These are phyloP conservation scores for Sanguinoderma infundibulare DNA, from an alignment of 1,284 basidiomycete species.

Conservation along the genomic window DNA sequence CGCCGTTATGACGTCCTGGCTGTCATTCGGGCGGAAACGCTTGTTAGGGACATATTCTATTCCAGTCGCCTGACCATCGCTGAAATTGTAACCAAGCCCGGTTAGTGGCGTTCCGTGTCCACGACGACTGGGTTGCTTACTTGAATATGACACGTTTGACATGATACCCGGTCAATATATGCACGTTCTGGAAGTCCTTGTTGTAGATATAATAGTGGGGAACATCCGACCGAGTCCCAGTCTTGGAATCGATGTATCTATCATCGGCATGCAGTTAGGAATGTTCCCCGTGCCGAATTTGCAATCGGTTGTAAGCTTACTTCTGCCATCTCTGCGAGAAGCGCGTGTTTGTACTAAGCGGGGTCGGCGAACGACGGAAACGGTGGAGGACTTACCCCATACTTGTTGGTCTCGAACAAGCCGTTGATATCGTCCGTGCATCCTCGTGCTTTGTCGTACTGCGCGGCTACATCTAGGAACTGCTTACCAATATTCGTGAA, in stretches of 20 bases:
- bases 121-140: too few relatives aligned
- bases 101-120: too few relatives aligned
- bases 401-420: too few relatives aligned
- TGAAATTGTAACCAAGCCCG: too few relatives aligned
- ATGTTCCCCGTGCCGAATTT: too few relatives aligned
- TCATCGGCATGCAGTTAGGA: too few relatives aligned
- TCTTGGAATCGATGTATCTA: conserved; percentile 51
- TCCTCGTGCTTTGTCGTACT: conserved; percentile 22
- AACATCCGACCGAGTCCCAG: conserved; percentile 60
- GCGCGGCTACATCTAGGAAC: conserved; percentile 22
- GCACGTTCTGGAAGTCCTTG: conserved; percentile 29
- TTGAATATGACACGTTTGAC: conserved; percentile 34
- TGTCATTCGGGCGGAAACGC: conserved; percentile 17
- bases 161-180: conserved; percentile 27
- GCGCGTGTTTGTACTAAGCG: too few relatives aligned
- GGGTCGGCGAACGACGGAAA: too few relatives aligned
- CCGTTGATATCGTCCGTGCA: conserved; percentile 27
- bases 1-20: too few relatives aligned
- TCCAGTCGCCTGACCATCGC: conserved; percentile 54
- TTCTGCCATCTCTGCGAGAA: too few relatives aligned
- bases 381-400: too few relatives aligned
- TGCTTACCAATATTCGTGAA: conserved; percentile 27
- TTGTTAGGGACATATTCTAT: conserved; percentile 55
- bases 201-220: conserved; percentile 61
- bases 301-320: too few relatives aligned